Base-by-base conservation (phyloP, 176 grass and related monocot species). In the Phragmites australis region DNA sequence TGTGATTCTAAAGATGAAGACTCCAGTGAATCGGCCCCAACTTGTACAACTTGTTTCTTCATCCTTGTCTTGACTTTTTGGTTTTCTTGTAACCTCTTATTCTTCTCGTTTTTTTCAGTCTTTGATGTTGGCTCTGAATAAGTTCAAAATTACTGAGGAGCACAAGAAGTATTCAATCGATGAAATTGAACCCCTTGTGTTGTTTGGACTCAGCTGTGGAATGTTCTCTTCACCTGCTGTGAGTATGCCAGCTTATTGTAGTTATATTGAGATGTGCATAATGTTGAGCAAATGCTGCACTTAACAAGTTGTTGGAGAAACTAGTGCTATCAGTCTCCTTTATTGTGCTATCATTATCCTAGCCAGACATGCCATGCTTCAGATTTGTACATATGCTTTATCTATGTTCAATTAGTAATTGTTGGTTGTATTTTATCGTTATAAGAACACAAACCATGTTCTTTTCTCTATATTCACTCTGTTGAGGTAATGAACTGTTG, bases 181-280 rank as follows among this genome's bases (percentile, higher is more conserved):
- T 82, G 88, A 62, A 52, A 52, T 85, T 47, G 92, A 99, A 48
- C 96, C 92, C 39, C 90, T 99, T 70, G 14, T 81, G 23, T 81
- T 91, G 66, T 99, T 99, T 79, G 96, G 88, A 46, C 88, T 99
- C 59, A 95, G 96, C 78, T 94, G 90, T 52, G 92, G 96, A 74
- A 93, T 93, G 92, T 93, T 88, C 59, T 99, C 96, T 89, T 99
- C 96, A 22, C 96, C 96, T 75, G 96, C 96, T 25, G 96, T 98
- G 80, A 99, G 85, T 86, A 67, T 58, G 63, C 72, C 18, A 5
- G 41, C 54, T 76, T 60, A 42, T 57, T 3, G 27, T 77, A n/a
- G 14, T 70, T 55, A 46, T 56, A 10, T 69, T 76, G 70, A 56
- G 14, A 44, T 53, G 10, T 65, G 25, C 21, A 70, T 57, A 45